Evolutionary conservation across 2,329 filamentous ascomycete species (phyloP), one percentile per base, ranked within the genome.

Genomic region (Aaosphaeria pasadenensis): DNA sequence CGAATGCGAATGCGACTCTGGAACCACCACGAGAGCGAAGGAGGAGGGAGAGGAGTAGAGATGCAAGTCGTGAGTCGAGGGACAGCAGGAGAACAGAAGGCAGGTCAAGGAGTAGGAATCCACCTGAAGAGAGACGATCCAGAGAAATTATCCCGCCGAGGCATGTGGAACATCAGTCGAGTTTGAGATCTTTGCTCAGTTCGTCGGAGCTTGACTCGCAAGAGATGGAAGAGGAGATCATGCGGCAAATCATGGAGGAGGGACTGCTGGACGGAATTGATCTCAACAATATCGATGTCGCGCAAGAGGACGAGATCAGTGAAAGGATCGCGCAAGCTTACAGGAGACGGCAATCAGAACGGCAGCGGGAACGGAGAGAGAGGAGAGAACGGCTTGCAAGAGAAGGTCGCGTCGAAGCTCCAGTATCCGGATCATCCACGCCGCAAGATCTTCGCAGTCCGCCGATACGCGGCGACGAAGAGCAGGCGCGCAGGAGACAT

Each of bases 251-350:
- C 50, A 81, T 91, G 57, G 87, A 92, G 54, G 90, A 96, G 63
- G 91, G 92, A 0, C 73, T 96, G 17, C 71, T 96, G 32, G 89
- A 96, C 60, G 91, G 90, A 13, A 84, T 96, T 42, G 91, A 96
- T 64, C 74, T 96, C 47, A 88, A 94, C 60, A 91, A 91, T 54
- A 84, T 96, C 46, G 91, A 92, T 53, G 78, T 90, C 11, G 83
- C 77, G 43, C 88, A 91, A 60, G 90, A 96, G 64, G 91, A 96
- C 61, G 89, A 95, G 62, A 83, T 97, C 11, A 95, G 89, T 55
- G 88, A 92, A 62, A 85, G 88, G 50, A 96, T 97, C 58, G 91
- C 91, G 2, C 89, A 95, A 61, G 90, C 90, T 2, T 96, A 95
- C 63, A 78, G 89, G 49, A 81, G 89, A 52, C 80, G 89, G 30